Base-by-base conservation (phyloP, 176 grass and related monocot species). In the Eragrostis curvula region DNA sequence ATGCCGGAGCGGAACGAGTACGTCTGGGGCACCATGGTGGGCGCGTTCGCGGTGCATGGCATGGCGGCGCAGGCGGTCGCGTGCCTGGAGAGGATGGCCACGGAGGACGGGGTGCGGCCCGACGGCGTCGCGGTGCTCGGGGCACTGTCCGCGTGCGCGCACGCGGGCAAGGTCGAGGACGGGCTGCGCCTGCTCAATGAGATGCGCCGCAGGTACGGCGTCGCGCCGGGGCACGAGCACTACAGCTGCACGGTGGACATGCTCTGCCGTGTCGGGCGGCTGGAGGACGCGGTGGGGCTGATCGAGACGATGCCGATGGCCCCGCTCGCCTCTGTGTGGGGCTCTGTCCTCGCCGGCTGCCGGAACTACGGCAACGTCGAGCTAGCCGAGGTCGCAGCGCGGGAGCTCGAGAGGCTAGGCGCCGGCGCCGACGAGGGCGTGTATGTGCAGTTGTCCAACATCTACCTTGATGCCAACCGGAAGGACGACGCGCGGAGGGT, bases 181-280 rank as follows among this genome's bases (percentile, higher is more conserved):
- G 94, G 90, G 15, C 83, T 92, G 64, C 12, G 46, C 2, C 86
- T 97, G 36, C 84, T 94, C 24, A 47, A 28, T 43, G 83, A 85
- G 48, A 97, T 94, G 95, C 75, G 71, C 13, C 11, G 49, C 9
- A 62, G 81, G 24, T 92, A 90, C 32, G 73, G 43, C 27, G 88
- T 97, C 46, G 14, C 50, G 12, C 89, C 89, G 0, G 80, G 73
- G 50, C 92, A 94, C 40, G 95, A 97, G 57, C 95, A 97, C 43
- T 97, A 90, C 72, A 90, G 89, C 80, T 97, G 95, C 81, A 79
- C 87, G 5, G 89, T 97, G 1, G 92, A 97, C 80, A 94, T 97
- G 95, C 92, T 97, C 21, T 94, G 89, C 83, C 81, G 94, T 0
- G 89, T 94, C 1, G 95, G 88, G 24, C 83, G 90, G 44, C 75